A percentile compares a stretch with the other conserved stretches of the same genome.
Conservation (phyloP, 139 green algal species). For the Picochlorum sp. region DNA sequence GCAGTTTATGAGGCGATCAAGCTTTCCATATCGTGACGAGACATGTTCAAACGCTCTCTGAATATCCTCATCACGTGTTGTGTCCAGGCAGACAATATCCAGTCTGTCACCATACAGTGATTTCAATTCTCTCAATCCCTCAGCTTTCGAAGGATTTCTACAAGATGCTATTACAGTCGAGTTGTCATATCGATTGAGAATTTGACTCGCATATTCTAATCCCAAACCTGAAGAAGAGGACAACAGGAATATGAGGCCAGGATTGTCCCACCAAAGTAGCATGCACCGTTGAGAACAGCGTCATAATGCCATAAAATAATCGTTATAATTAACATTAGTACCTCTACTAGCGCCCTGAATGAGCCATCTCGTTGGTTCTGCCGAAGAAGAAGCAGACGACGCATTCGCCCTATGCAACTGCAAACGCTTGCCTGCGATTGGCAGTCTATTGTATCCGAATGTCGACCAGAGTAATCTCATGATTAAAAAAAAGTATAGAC, state of each 20-base stretch:
- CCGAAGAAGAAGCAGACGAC: neutral
- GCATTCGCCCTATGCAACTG: neutral
- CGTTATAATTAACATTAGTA: neutral
- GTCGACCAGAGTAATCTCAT: too few relatives aligned
- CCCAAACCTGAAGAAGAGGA: slow-evolving; percentile 39
- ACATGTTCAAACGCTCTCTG: slow-evolving; percentile 9
- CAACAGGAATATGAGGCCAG: too few relatives aligned
- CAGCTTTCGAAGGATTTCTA: slow-evolving; percentile 36
- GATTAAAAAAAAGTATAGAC: too few relatives aligned
- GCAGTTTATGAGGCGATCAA: slow-evolving; percentile 63
- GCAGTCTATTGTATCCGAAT: neutral
- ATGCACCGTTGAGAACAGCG: too few relatives aligned
- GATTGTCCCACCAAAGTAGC: too few relatives aligned
- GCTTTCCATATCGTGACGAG: neutral
- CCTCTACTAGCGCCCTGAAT: slow-evolving; percentile 17
- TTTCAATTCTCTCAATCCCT: slow-evolving; percentile 34
- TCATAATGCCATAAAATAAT: too few relatives aligned
- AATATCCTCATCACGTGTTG: slow-evolving; percentile 44
- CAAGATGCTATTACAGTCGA: slow-evolving; percentile 61
- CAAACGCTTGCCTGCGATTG: neutral
- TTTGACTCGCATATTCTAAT: slow-evolving; percentile 56
- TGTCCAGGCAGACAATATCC: slow-evolving; percentile 48
- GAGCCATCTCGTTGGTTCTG: neutral
- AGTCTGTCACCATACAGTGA: slow-evolving; percentile 27
- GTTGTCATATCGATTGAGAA: slow-evolving; percentile 27